Percentiles rank a stretch among this genome's conserved stretches.
phyloP scores from a whole-genome alignment of 2,329 filamentous ascomycete species.

The Alternaria brassicicola region DNA sequence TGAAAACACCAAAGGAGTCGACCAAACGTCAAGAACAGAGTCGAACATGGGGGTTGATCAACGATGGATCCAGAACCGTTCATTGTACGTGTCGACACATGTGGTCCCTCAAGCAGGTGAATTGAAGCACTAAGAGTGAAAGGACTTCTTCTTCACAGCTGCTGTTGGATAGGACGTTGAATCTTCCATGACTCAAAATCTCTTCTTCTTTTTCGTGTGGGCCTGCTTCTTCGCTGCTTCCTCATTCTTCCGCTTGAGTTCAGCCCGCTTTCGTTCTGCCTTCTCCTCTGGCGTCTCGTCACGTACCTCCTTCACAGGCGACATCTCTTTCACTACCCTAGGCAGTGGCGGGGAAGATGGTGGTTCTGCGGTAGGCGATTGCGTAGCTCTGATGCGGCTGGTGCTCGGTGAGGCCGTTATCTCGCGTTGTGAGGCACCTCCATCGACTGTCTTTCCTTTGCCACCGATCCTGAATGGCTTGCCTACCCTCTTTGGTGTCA shows the following conservation, averaged over 20 bases:
- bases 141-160: neutral
- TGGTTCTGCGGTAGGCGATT: conserved; percentile 13
- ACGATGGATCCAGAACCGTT: neutral
- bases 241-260: conserved; percentile 62
- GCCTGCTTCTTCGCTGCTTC: conserved; percentile 59
- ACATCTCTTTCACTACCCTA: conserved; percentile 8
- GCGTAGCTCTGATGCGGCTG: conserved; percentile 4
- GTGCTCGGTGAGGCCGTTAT: conserved; percentile 7
- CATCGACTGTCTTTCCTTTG: conserved; percentile 24
- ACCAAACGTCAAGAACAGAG: neutral
- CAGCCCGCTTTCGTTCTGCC: conserved; percentile 61
- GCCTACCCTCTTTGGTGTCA: conserved; percentile 21
- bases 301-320: conserved; percentile 20
- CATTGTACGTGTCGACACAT: neutral
- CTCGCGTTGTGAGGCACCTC: conserved; percentile 6
- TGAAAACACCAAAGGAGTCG: neutral
- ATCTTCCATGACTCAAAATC: conserved; percentile 27
- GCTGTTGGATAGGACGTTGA: neutral
- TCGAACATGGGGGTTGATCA: neutral
- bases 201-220: conserved; percentile 43
- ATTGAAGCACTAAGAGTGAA: neutral
- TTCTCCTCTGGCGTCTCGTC: conserved; percentile 57
- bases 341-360: conserved; percentile 15
- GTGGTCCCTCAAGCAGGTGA: neutral
- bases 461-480: conserved; percentile 44